phyloP scores from a whole-genome alignment of 108 stramenopile genomes.

The Fragilaria radians region DNA sequence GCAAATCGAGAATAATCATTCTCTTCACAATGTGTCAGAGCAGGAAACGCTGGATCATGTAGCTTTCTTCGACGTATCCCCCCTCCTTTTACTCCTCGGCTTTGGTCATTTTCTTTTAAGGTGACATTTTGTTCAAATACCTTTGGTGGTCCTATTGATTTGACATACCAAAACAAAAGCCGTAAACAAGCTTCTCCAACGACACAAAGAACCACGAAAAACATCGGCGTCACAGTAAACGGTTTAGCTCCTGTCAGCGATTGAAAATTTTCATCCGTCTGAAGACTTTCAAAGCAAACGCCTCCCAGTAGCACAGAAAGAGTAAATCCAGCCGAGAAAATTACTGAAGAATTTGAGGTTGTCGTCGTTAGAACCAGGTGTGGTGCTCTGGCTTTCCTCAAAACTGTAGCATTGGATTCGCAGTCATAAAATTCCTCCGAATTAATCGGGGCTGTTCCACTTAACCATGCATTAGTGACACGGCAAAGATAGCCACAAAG shows the following conservation, averaged over 20 bases:
- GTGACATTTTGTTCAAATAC: not conserved
- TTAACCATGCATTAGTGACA: constrained; percentile 6
- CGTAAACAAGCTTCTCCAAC: constrained; percentile 8
- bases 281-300: constrained; percentile 14
- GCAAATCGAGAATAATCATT: not conserved
- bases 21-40: no score
- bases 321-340: constrained; percentile 21
- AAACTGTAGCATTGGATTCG: not conserved
- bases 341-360: constrained; percentile 14
- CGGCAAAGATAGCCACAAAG: constrained; percentile 13
- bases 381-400: not conserved
- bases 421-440: not conserved
- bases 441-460: not conserved
- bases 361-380: not conserved
- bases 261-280: constrained; percentile 18
- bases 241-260: constrained; percentile 10
- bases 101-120: not conserved
- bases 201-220: constrained; percentile 17
- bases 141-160: not conserved
- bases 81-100: not conserved
- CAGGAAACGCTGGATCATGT: not conserved
- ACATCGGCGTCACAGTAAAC: constrained; percentile 16
- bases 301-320: constrained; percentile 27
- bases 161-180: constrained; percentile 7
- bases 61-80: not conserved